phyloP scores from a whole-genome alignment of 2,329 filamentous ascomycete species.

The Talaromyces albobiverticillius region DNA sequence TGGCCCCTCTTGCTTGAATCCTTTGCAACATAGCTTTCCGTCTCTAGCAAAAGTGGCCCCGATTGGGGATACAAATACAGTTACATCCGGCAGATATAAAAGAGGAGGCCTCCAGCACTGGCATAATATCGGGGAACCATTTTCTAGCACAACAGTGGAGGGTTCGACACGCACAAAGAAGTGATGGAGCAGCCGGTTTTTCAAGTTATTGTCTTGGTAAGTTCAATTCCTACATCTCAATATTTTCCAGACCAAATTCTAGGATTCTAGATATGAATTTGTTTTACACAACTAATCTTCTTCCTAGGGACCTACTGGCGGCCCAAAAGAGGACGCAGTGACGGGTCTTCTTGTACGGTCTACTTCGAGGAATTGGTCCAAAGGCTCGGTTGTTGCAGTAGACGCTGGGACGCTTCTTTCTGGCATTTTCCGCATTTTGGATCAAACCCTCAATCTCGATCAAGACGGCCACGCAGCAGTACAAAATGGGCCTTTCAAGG shows the following conservation, averaged over 20 bases:
- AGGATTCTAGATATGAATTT: constrained; percentile 8
- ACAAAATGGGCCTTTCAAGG: constrained; percentile 72
- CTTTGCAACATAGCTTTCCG: neutral
- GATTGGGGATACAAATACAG: neutral
- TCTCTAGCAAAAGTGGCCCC: neutral
- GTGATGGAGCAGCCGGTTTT: constrained; percentile 47
- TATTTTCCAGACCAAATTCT: too few species aligned
- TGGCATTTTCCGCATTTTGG: constrained; percentile 76
- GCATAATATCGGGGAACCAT: neutral
- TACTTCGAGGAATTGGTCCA: constrained; percentile 71
- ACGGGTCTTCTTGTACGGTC: constrained; percentile 89
- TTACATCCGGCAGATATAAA: neutral
- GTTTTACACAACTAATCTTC: constrained; percentile 1
- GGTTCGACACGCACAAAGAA: too few species aligned
- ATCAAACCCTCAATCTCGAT: constrained; percentile 36
- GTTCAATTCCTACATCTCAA: constrained; percentile 40
- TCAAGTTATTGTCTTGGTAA: constrained; percentile 73
- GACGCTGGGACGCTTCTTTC: constrained; percentile 90
- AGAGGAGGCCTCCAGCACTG: neutral
- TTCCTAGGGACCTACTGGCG: constrained; percentile 75
- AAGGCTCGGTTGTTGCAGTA: constrained; percentile 82
- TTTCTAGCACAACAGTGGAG: neutral
- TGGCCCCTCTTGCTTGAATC: neutral
- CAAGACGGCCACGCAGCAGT: constrained; percentile 28
- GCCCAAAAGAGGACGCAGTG: constrained; percentile 83